Conservation (phyloP, 305 asterid species). For the Fraxinus velutina region DNA sequence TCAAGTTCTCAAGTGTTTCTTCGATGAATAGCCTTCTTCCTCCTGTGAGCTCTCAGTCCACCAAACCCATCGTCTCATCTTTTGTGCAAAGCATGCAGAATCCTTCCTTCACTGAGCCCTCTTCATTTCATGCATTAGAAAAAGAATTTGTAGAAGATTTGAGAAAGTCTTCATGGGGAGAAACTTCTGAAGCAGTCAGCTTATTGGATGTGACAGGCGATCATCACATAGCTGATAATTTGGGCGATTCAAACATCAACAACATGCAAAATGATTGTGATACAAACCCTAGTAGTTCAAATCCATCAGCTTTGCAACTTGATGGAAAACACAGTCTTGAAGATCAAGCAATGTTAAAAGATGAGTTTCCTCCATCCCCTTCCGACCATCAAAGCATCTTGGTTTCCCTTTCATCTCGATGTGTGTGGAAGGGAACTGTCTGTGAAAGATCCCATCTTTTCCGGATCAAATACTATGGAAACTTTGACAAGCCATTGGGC, state of each 20-base stretch:
- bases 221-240: slow-evolving; percentile 25
- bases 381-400: slow-evolving; percentile 89
- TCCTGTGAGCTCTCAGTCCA: slow-evolving; percentile 34
- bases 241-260: slow-evolving; percentile 28
- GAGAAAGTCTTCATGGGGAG: slow-evolving; percentile 32
- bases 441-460: slow-evolving; percentile 88
- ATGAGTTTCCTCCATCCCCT: slow-evolving; percentile 78
- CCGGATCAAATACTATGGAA: slow-evolving; percentile 88
- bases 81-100: slow-evolving; percentile 31
- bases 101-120: slow-evolving; percentile 33
- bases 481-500: slow-evolving; percentile 88
- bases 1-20: slow-evolving; percentile 34
- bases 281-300: slow-evolving; percentile 27
- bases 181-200: slow-evolving; percentile 29
- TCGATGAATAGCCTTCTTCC: slow-evolving; percentile 21
- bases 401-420: slow-evolving; percentile 83
- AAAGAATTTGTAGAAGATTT: slow-evolving; percentile 25
- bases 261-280: slow-evolving; percentile 36
- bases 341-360: slow-evolving; percentile 50
- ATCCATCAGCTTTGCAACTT: slow-evolving; percentile 34
- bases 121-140: slow-evolving; percentile 34
- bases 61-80: slow-evolving; percentile 36
- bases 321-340: slow-evolving; percentile 39
- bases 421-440: slow-evolving; percentile 93
- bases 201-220: slow-evolving; percentile 26